phyloP scores from a whole-genome alignment of 1,284 basidiomycete genomes.

The Naganishia albida region DNA sequence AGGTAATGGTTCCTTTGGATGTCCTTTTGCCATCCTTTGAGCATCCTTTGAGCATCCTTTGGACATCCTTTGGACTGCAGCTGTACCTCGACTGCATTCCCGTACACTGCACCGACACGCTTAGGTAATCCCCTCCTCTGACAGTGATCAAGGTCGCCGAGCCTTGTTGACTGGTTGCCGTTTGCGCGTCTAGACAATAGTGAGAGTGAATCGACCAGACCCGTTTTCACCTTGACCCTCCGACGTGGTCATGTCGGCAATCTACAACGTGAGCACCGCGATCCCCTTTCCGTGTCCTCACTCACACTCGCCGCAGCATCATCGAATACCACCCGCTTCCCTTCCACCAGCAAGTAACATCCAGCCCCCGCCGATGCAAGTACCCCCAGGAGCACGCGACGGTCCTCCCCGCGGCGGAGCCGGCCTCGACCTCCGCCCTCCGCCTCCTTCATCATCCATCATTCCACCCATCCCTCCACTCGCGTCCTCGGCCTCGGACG shows the following conservation, averaged over 20 bases:
- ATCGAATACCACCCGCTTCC: slow-evolving; percentile 61
- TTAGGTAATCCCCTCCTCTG: too few relatives aligned
- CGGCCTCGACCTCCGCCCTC: background rate
- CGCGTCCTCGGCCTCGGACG: background rate
- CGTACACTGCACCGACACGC: too few relatives aligned
- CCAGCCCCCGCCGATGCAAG: background rate
- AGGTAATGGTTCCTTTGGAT: too few relatives aligned
- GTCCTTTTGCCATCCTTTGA: too few relatives aligned
- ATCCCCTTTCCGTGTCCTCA: slow-evolving; percentile 1
- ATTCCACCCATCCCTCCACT: background rate
- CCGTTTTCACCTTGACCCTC: too few relatives aligned
- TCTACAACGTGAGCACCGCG: slow-evolving; percentile 57
- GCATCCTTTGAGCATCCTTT: too few relatives aligned
- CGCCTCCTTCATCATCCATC: background rate
- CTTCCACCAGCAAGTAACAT: slow-evolving; percentile 44
- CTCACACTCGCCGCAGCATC: slow-evolving; percentile 58
- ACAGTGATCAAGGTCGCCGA: too few relatives aligned
- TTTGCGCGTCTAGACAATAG: background rate
- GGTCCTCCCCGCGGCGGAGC: background rate
- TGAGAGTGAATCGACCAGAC: background rate
- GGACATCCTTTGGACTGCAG: too few relatives aligned
- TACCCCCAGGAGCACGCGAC: background rate
- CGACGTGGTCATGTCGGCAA: slow-evolving; percentile 48
- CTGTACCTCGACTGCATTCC: too few relatives aligned
- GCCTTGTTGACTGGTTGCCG: background rate